phyloP scores from a whole-genome alignment of 2,329 filamentous ascomycete species.

The Pyricularia pennisetigena region DNA sequence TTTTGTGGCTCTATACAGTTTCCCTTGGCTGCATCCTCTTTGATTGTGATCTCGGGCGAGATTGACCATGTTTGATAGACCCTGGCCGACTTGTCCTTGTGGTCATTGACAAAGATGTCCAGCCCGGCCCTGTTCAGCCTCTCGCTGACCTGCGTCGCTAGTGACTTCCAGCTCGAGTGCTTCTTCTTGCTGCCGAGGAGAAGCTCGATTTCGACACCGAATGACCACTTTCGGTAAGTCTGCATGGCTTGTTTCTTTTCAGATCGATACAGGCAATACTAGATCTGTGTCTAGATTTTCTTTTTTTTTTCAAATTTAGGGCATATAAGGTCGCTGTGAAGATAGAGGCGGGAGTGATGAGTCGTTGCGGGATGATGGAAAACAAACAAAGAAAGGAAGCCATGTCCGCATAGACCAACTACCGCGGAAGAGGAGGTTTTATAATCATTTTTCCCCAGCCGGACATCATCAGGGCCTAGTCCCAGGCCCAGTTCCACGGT shows the following conservation, averaged over 20 bases:
- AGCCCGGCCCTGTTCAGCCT: constrained; percentile 13
- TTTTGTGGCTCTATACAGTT: constrained; percentile 17
- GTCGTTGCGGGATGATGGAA: too few relatives aligned
- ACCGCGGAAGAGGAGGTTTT: too few relatives aligned
- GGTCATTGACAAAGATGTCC: constrained; percentile 11
- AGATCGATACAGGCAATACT: too few relatives aligned
- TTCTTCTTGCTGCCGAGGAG: constrained; percentile 23
- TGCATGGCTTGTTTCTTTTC: not conserved
- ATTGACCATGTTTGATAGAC: constrained; percentile 27
- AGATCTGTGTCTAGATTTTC: too few relatives aligned
- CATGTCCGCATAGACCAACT: too few relatives aligned
- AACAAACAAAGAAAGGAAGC: too few relatives aligned
- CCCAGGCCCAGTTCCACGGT: too few relatives aligned
- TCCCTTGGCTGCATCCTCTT: constrained; percentile 19
- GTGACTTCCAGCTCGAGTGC: constrained; percentile 18
- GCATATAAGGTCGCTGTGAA: too few relatives aligned
- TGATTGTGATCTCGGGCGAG: constrained; percentile 25
- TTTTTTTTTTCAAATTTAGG: too few relatives aligned
- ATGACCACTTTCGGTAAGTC: constrained; percentile 12
- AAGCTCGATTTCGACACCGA: constrained; percentile 28
- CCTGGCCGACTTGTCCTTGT: constrained; percentile 15
- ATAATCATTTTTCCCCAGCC: too few relatives aligned
- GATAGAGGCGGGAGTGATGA: too few relatives aligned
- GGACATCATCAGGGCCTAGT: too few relatives aligned
- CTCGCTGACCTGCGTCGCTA: constrained; percentile 24